Evolutionary conservation across 306 rosid species (phyloP).

Genomic region (Rosa chinensis): DNA sequence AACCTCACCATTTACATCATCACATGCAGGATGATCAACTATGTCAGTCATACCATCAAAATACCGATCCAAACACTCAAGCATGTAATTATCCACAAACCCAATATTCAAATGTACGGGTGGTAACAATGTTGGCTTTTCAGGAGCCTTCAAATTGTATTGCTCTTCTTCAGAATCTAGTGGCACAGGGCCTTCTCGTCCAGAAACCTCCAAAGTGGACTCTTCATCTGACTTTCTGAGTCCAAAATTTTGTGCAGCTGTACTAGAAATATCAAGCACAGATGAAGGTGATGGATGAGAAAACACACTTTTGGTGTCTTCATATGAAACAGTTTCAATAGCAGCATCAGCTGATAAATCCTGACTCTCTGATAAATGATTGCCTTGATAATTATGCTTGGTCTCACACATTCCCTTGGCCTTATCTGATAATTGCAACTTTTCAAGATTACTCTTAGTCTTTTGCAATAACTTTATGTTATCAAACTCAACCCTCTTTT

Average conservation of each 20-base stretch:
- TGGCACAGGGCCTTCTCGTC: slow-evolving; percentile 17
- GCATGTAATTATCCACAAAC: slow-evolving; percentile 14
- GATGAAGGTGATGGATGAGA: slow-evolving; percentile 58
- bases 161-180: slow-evolving; percentile 27
- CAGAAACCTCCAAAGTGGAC: slow-evolving; percentile 8
- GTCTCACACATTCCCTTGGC: slow-evolving; percentile 14
- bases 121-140: slow-evolving; percentile 29
- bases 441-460: slow-evolving; percentile 9
- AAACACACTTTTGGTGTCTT: slow-evolving; percentile 20
- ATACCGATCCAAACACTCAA: slow-evolving; percentile 3
- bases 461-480: slow-evolving; percentile 2
- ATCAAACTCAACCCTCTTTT: slow-evolving; percentile 42
- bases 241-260: slow-evolving; percentile 19
- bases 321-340: slow-evolving; percentile 6
- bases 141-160: slow-evolving; percentile 24
- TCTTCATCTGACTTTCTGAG: background rate
- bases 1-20: slow-evolving; percentile 25
- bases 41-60: slow-evolving; percentile 2
- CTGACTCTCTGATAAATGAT: slow-evolving; percentile 3
- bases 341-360: slow-evolving; percentile 17
- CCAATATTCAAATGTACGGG: slow-evolving; percentile 23
- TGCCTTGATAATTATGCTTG: background rate
- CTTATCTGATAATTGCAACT: background rate
- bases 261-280: slow-evolving; percentile 50
- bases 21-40: slow-evolving; percentile 24